Base-by-base conservation (phyloP, 129 eudicot species). In the Erigeron canadensis region DNA sequence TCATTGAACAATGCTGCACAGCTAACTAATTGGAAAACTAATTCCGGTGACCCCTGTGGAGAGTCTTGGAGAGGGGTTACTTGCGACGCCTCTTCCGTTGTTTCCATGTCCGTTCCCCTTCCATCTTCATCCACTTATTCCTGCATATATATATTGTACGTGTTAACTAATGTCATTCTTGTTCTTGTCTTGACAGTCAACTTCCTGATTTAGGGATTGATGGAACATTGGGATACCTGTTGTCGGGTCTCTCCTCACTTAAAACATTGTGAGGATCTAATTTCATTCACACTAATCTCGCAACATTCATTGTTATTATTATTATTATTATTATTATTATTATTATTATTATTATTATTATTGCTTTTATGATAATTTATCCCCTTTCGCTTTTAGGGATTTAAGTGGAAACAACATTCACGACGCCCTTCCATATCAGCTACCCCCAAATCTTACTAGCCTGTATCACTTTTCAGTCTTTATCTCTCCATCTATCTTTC, bases 11-110 rank as follows among this genome's bases (percentile, higher is more conserved):
- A 80, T 78, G 85, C 97, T 76, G 70, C 89, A 44, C 91, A 86
- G 75, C 77, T 94, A 53, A 84, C 96, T 21, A 83, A 85, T 64
- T 94, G 99, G 99, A 86, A 86, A 79, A 44, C 85, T 4, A 90
- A 59, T 84, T 85, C 86, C 7, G 93, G 91, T 43, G 99, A 94
- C 75, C 99, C 99, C 0, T 94, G 99, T 87, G 88, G 87, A 43
- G 97, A 94, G 81, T 90, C 99, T 4, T 94, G 99, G 99, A 87
- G 68, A 75, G 99, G 99, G 63, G 84, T 94, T 47, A 81, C 84
- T 6, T 94, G 99, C 57, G 80, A 88, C 16, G 99, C 88, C 48
- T 76, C 86, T 47, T 82, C 97, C 55, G 97, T 94, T 60, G 89
- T 87, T 73, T 90, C 99, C 54, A 65, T 94, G 99, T 61, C 34